A percentile compares a stretch with the other conserved stretches of the same genome.
Conservation (phyloP, 2,329 filamentous ascomycete species). For the Epichloe uncinata region DNA sequence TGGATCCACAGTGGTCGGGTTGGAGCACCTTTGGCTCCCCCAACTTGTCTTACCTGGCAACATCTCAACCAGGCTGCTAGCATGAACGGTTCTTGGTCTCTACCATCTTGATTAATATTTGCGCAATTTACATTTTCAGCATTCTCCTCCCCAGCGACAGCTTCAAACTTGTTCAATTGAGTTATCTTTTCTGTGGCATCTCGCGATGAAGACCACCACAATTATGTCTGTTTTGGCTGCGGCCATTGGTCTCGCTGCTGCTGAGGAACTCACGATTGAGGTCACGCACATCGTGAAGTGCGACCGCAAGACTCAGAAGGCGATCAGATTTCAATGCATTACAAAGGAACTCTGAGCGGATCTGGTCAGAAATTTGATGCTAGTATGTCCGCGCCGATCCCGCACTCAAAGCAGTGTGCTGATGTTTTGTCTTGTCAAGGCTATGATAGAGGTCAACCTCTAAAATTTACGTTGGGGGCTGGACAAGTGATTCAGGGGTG, state of each 20-base stretch:
- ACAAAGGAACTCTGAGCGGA: conserved; percentile 64
- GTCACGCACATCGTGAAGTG: conserved; percentile 63
- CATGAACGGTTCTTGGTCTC: too few relatives aligned
- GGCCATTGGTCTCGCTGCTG: conserved; percentile 37
- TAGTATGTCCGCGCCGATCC: conserved; percentile 25
- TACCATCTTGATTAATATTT: too few relatives aligned
- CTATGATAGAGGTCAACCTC: conserved; percentile 64
- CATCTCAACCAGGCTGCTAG: too few relatives aligned
- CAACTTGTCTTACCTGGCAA: too few relatives aligned
- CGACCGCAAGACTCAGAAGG: conserved; percentile 60
- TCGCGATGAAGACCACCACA: conserved; percentile 36
- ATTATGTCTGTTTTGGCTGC: conserved; percentile 38
- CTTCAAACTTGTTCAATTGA: too few relatives aligned
- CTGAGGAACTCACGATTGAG: conserved; percentile 60
- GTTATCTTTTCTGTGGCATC: neutral
- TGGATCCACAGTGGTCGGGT: too few relatives aligned
- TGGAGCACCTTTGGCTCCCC: too few relatives aligned
- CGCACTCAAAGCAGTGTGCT: neutral
- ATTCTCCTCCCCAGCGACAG: too few relatives aligned
- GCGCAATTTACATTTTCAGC: too few relatives aligned
- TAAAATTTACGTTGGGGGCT: conserved; percentile 65
- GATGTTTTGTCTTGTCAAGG: conserved; percentile 18
- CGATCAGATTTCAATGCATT: conserved; percentile 77
- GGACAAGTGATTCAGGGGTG: conserved; percentile 84
- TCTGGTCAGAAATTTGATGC: conserved; percentile 75